These are phyloP conservation scores for Hanseniaspora singularis DNA, from an alignment of 805 yeast genomes.

Conservation along the genomic window DNA sequence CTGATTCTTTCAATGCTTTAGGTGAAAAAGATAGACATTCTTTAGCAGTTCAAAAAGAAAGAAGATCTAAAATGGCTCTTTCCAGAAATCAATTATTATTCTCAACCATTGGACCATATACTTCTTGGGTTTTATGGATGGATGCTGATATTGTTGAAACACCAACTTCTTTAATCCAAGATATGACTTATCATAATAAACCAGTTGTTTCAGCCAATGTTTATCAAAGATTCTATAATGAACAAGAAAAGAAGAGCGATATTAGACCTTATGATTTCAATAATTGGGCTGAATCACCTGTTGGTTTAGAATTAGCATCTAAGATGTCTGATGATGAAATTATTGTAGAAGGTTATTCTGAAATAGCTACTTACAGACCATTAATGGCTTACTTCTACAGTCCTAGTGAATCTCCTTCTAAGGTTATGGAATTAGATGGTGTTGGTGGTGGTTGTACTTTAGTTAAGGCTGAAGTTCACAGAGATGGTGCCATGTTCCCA, in stretches of 20 bases:
- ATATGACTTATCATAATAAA: constrained; percentile 70
- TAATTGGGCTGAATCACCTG: constrained; percentile 85
- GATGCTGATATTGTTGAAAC: constrained; percentile 92
- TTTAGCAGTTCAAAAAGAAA: constrained; percentile 67
- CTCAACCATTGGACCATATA: constrained; percentile 77
- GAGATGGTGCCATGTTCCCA: constrained; percentile 99
- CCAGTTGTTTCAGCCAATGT: constrained; percentile 88
- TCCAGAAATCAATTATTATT: constrained; percentile 87
- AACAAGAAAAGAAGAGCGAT: constrained; percentile 40
- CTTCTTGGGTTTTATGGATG: constrained; percentile 93
- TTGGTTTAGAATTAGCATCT: constrained; percentile 63
- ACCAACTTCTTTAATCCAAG: constrained; percentile 73
- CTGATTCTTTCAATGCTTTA: constrained; percentile 62
- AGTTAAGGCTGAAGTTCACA: constrained; percentile 94
- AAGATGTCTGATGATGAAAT: constrained; percentile 76
- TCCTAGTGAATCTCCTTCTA: constrained; percentile 44
- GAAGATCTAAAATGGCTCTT: constrained; percentile 83
- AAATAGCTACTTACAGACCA: constrained; percentile 86
- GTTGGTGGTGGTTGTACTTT: constrained; percentile 96
- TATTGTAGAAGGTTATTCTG: constrained; percentile 86
- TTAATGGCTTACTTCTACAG: constrained; percentile 85
- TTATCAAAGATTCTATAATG: constrained; percentile 66
- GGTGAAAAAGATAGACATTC: constrained; percentile 86
- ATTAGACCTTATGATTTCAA: constrained; percentile 90
- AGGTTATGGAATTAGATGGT: constrained; percentile 83